A percentile compares a stretch with the other conserved stretches of the same genome.
phyloP scores from a whole-genome alignment of 208 protist genomes.

The Acanthamoeba sp. region DNA sequence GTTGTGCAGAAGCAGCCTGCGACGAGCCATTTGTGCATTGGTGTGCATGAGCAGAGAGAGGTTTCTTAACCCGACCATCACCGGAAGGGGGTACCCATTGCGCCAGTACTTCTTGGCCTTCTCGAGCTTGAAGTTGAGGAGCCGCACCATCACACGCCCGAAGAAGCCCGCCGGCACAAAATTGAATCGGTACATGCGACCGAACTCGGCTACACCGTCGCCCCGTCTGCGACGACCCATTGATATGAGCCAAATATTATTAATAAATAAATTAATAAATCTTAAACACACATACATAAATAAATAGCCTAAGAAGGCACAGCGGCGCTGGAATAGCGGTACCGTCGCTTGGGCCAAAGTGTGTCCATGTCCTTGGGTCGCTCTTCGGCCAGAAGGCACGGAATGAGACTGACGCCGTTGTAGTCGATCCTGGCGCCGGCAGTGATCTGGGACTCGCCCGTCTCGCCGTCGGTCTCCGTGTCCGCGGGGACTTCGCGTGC shows the following conservation, averaged over 20 bases:
- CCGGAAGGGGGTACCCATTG: too few relatives aligned
- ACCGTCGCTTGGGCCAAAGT: background rate
- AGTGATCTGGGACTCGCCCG: background rate
- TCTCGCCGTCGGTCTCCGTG: too few relatives aligned
- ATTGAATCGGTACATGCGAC: conserved; percentile 41
- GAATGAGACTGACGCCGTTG: conserved; percentile 41
- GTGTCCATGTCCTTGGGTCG: conserved; percentile 6
- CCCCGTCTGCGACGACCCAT: background rate
- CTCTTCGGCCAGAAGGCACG: conserved; percentile 10
- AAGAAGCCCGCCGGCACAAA: conserved; percentile 64
- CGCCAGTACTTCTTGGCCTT: conserved; percentile 69
- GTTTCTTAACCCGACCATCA: too few relatives aligned
- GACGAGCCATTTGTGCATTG: too few relatives aligned
- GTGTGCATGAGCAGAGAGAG: too few relatives aligned
- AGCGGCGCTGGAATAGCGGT: background rate
- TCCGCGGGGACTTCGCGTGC: background rate
- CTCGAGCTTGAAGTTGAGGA: conserved; percentile 62
- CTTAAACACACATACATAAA: too few relatives aligned
- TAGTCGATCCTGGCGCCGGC: background rate
- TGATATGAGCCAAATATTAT: too few relatives aligned
- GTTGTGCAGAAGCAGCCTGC: conserved; percentile 34
- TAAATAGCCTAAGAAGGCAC: too few relatives aligned
- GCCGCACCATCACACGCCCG: conserved; percentile 66
- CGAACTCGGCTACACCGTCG: conserved; percentile 36
- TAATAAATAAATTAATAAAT: too few relatives aligned